These are phyloP conservation scores for Dalechampia spathulata DNA, from an alignment of 441 rosid species.

Conservation along the genomic window DNA sequence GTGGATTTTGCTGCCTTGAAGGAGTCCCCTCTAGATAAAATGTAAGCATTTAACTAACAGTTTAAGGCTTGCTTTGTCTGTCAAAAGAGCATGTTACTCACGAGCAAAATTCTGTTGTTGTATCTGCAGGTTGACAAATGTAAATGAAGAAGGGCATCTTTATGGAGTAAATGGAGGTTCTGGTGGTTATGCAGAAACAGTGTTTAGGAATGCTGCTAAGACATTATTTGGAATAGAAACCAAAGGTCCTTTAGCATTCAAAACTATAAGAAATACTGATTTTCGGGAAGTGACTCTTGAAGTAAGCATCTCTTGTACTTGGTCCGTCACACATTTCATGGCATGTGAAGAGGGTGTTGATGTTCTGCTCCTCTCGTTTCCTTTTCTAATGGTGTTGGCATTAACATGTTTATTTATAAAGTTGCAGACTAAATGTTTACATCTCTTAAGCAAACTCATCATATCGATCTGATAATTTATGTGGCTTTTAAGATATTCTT, in stretches of 20 bases:
- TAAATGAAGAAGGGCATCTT: slow-evolving; percentile 62
- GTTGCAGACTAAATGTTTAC: background rate
- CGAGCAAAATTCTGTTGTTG: slow-evolving; percentile 1
- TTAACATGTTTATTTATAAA: too few species aligned
- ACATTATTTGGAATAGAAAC: slow-evolving; percentile 57
- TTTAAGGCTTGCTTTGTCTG: background rate
- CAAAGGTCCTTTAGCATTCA: slow-evolving; percentile 60
- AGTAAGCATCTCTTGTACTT: slow-evolving; percentile 36
- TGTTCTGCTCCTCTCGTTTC: too few species aligned
- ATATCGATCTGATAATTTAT: background rate
- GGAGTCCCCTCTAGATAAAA: slow-evolving; percentile 63
- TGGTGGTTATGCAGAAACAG: slow-evolving; percentile 88
- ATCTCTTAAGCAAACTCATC: background rate
- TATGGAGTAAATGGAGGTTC: slow-evolving; percentile 89
- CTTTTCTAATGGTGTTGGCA: too few species aligned
- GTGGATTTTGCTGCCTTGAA: slow-evolving; percentile 57
- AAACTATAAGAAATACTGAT: slow-evolving; percentile 70
- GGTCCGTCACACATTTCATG: background rate
- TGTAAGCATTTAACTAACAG: slow-evolving; percentile 40
- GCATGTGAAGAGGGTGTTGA: background rate
- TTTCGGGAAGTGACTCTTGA: slow-evolving; percentile 71
- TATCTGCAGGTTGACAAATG: slow-evolving; percentile 60
- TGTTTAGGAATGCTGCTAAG: slow-evolving; percentile 63
- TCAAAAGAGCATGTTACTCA: background rate
- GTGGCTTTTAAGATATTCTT: background rate